Evolutionary conservation across 352 stramenopile genomes (phyloP).

Genomic region (Phytophthora pistaciae): DNA sequence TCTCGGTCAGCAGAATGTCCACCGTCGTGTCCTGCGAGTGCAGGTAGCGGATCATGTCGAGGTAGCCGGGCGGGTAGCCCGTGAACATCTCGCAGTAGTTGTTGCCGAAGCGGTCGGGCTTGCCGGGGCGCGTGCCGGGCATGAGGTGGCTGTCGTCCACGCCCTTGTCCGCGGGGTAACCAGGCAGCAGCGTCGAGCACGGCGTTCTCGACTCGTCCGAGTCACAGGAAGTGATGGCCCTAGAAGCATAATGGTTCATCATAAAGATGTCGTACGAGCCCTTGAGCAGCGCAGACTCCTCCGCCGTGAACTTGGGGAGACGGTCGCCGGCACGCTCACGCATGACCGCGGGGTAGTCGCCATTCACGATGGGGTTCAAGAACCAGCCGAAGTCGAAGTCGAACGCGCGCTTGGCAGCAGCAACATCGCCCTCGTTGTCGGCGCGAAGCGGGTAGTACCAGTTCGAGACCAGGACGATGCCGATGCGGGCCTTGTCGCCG

Average conservation of each 20-base stretch:
- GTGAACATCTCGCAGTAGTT: constrained; percentile 53
- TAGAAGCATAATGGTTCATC: constrained; percentile 95
- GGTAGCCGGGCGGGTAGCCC: constrained; percentile 52
- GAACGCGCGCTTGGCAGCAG: constrained; percentile 85
- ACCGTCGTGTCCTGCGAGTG: constrained; percentile 47
- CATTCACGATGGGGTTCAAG: constrained; percentile 90
- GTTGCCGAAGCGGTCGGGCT: constrained; percentile 40
- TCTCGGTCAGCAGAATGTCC: constrained; percentile 54
- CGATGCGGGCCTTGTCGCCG: constrained; percentile 80
- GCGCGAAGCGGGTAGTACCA: constrained; percentile 81
- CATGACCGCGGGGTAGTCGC: constrained; percentile 95
- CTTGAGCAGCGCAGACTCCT: constrained; percentile 75
- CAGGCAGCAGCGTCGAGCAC: constrained; percentile 39
- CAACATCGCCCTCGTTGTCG: constrained; percentile 45
- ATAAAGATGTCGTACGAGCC: constrained; percentile 95
- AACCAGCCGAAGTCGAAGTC: constrained; percentile 95
- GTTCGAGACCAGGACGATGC: constrained; percentile 93
- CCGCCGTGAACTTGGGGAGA: constrained; percentile 89
- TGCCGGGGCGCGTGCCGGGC: constrained; percentile 59
- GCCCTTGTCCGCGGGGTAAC: constrained; percentile 51
- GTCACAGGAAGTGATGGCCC: constrained; percentile 63
- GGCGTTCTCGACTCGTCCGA: constrained; percentile 38
- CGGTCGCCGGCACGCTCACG: constrained; percentile 74
- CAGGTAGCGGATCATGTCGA: constrained; percentile 47
- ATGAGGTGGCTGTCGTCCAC: constrained; percentile 60